A percentile compares a stretch with the other conserved stretches of the same genome.
Evolutionary conservation across 164 flowering plant species (phyloP).

Genomic region (Chloranthus sessilifolius): DNA sequence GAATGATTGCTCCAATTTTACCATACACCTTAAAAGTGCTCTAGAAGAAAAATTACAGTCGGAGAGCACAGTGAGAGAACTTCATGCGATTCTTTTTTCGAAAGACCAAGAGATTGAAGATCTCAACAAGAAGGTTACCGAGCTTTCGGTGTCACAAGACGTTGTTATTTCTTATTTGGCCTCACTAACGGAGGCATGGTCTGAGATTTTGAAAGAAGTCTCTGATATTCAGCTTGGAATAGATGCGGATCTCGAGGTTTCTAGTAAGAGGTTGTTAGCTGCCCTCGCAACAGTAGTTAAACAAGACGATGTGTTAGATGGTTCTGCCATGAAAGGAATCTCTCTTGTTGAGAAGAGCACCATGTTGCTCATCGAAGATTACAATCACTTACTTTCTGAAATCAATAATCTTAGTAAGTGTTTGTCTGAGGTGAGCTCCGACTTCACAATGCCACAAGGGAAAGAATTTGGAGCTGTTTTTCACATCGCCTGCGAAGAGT

Average conservation of each 20-base stretch:
- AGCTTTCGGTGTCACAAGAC: slow-evolving; percentile 34
- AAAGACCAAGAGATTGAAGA: slow-evolving; percentile 65
- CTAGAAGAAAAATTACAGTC: slow-evolving; percentile 31
- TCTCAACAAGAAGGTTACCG: slow-evolving; percentile 44
- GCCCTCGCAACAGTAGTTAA: slow-evolving; percentile 33
- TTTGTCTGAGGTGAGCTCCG: slow-evolving; percentile 33
- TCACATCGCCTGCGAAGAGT: slow-evolving; percentile 31
- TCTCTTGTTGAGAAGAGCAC: slow-evolving; percentile 42
- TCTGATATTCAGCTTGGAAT: slow-evolving; percentile 28
- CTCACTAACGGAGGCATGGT: slow-evolving; percentile 18
- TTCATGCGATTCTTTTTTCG: slow-evolving; percentile 28
- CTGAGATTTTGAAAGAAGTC: slow-evolving; percentile 18
- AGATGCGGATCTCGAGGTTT: slow-evolving; percentile 34
- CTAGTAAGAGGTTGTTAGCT: slow-evolving; percentile 34
- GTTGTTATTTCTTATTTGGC: slow-evolving; percentile 23
- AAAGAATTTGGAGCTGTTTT: slow-evolving; percentile 35
- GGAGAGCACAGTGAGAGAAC: slow-evolving; percentile 48
- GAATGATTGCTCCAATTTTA: slow-evolving; percentile 40
- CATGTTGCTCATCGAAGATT: slow-evolving; percentile 37
- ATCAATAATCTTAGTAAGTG: slow-evolving; percentile 40
- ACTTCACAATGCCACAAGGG: slow-evolving; percentile 20
- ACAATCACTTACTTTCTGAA: slow-evolving; percentile 38
- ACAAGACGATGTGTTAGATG: slow-evolving; percentile 35
- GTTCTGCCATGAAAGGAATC: slow-evolving; percentile 36
- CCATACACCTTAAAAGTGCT: slow-evolving; percentile 23